A percentile compares a stretch with the other conserved stretches of the same genome.
phyloP scores from a whole-genome alignment of 441 rosid species.

The Corymbia calophylla region DNA sequence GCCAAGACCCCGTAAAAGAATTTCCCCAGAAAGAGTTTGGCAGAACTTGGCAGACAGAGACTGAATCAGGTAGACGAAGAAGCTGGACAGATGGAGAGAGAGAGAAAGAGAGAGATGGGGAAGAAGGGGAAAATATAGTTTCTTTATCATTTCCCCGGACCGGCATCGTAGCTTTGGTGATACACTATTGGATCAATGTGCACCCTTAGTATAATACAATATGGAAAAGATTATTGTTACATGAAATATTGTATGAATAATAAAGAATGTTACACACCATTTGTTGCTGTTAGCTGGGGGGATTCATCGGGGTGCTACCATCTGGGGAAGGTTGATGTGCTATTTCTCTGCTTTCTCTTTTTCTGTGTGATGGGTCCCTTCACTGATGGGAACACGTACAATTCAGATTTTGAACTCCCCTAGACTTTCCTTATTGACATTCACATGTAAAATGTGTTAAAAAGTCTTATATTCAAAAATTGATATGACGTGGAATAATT shows the following conservation, averaged over 20 bases:
- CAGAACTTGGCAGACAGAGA: background rate
- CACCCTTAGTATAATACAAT: background rate
- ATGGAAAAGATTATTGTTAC: background rate
- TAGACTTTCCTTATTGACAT: background rate
- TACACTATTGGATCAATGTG: background rate
- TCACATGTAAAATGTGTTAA: no score
- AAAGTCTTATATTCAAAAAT: no score
- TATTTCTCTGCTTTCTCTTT: background rate
- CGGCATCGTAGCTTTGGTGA: background rate
- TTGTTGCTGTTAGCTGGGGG: background rate
- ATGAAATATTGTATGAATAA: background rate
- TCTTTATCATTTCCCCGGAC: background rate
- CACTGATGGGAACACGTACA: background rate
- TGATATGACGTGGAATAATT: no score
- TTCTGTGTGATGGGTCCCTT: background rate
- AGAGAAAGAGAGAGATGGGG: background rate
- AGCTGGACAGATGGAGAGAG: background rate
- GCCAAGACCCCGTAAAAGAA: background rate
- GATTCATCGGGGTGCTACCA: background rate
- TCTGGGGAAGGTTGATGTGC: background rate
- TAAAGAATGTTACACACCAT: background rate
- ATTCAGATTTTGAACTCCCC: background rate
- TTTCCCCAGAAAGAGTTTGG: background rate
- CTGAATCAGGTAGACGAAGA: background rate
- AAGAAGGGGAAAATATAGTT: background rate